Evolutionary conservation across 192 early-diverging fungal species (phyloP).

Genomic region (Dimargaris xerosporica): DNA sequence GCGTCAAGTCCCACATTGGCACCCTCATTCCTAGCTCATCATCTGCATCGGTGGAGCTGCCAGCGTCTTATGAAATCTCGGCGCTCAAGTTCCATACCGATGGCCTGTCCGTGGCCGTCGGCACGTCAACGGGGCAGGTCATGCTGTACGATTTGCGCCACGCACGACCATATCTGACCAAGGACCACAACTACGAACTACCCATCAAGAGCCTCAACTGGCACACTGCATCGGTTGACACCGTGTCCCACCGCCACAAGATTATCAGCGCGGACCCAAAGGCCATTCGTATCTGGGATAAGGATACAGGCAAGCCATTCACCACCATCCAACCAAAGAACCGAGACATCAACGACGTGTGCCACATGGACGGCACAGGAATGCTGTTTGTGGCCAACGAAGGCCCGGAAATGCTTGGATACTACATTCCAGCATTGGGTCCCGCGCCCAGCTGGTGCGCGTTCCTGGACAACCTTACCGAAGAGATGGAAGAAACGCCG

Average conservation of each 20-base stretch:
- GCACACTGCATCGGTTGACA: no score
- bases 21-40: not conserved
- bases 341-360: constrained; percentile 87
- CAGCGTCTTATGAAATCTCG: constrained; percentile 42
- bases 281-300: constrained; percentile 90
- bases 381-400: constrained; percentile 85
- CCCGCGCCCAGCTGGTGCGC: constrained; percentile 84
- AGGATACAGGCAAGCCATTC: constrained; percentile 63
- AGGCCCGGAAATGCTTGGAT: constrained; percentile 80
- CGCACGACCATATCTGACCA: constrained; percentile 64
- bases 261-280: constrained; percentile 78
- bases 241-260: constrained; percentile 42
- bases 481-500: constrained; percentile 82
- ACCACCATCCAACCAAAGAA: constrained; percentile 87
- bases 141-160: constrained; percentile 86
- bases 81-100: constrained; percentile 70
- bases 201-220: constrained; percentile 76
- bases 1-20: constrained; percentile 59
- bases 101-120: constrained; percentile 72
- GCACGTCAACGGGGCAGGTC: constrained; percentile 83
- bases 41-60: constrained; percentile 11
- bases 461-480: constrained; percentile 94
- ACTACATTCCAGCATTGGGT: constrained; percentile 82
- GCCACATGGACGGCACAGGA: constrained; percentile 62
- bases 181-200: constrained; percentile 96